phyloP scores from a whole-genome alignment of 805 yeast genomes.

The Starmerella asiatica region DNA sequence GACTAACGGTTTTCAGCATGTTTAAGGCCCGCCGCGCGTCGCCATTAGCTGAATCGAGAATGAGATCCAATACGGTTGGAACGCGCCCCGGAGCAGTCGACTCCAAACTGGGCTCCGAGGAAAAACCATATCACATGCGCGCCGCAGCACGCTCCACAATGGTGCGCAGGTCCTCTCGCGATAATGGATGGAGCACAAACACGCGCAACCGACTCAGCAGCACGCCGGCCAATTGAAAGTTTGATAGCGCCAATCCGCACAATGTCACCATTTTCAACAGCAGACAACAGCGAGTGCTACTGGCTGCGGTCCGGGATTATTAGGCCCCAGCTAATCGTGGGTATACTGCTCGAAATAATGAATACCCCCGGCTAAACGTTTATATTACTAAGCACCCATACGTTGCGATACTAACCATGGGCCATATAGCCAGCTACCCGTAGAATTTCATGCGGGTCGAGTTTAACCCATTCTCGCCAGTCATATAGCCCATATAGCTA shows the following conservation, averaged over 20 bases:
- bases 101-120: constrained; percentile 33
- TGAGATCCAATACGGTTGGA: constrained; percentile 39
- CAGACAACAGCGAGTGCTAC: constrained; percentile 76
- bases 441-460: no score
- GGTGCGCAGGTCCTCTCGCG: constrained; percentile 34
- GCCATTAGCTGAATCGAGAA: constrained; percentile 66
- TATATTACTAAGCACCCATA: no score
- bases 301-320: no score
- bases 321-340: no score
- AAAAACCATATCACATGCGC: no score
- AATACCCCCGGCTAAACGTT: no score
- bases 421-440: no score
- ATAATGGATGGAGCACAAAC: constrained; percentile 49
- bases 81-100: constrained; percentile 25
- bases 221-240: constrained; percentile 68
- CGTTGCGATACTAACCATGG: no score
- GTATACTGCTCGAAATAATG: no score
- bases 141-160: constrained; percentile 49
- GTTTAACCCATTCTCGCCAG: no score
- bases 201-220: constrained; percentile 72
- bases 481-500: no score
- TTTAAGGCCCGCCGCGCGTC: constrained; percentile 80
- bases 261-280: constrained; percentile 70
- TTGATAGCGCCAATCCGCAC: constrained; percentile 89
- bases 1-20: constrained; percentile 46